Base-by-base conservation (phyloP, 345 rosid genomes). In the Passiflora organensis region DNA sequence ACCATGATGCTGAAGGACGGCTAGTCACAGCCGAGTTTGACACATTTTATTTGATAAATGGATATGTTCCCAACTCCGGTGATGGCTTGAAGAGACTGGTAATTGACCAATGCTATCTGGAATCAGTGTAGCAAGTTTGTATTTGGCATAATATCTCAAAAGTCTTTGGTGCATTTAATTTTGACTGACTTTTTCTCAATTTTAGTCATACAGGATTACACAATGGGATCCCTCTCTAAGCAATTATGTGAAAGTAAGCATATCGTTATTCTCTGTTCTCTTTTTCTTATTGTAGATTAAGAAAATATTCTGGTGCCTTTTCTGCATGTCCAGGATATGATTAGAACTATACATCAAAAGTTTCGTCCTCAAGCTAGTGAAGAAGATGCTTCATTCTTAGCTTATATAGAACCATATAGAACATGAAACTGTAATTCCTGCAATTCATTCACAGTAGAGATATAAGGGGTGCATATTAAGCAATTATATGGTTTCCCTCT, bases 51-150 rank as follows among this genome's bases (percentile, higher is more conserved):
- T 66, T 89, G 58, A 53, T 93, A 62, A 65, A 62, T 16, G 70
- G 75, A n/a, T 93, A 89, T 43, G 87, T 93, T 62, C 99, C 99
- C 56, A 93, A 89, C 63, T 84, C 99, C 15, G 99, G 99, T 46
- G 99, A 93, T 64, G 96, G 96, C 77, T 72, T 93, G 76, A 84
- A 65, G 78, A 84, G 99, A 80, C 78, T 89, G 95, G 96, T 89
- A 81, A 67, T 37, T 53, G 39, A 54, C 37, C 52, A 32, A 46
- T 25, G 38, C 44, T 24, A 63, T 56, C 28, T 62, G 12, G 13
- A 32, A 8, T 24, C 50, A 34, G 43, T 36, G 43, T 24, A 23
- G 16, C 28, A 6, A 56, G 38, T 45, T 13, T 21, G 34, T n/a
- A 10, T 62, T 39, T 56, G 18, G 21, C 23, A 59, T 67, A 12